A percentile compares a stretch with the other conserved stretches of the same genome.
These are phyloP conservation scores for Salix suchowensis DNA, from an alignment of 345 rosid genomes.

Conservation along the genomic window DNA sequence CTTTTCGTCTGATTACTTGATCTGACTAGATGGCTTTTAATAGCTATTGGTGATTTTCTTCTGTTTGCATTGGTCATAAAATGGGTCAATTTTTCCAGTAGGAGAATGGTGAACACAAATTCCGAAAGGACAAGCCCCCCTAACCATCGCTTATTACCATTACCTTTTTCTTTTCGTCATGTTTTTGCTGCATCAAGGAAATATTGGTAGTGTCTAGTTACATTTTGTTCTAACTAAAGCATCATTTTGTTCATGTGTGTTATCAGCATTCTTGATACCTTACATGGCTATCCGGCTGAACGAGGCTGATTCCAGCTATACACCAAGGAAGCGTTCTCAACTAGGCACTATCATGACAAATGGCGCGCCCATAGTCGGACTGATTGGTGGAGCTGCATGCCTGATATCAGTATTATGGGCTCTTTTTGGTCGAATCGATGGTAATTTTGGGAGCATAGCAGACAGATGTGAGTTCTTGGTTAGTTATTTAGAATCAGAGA, in stretches of 20 bases:
- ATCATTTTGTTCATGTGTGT: constrained; percentile 1
- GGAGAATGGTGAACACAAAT: not conserved
- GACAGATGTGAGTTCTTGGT: constrained; percentile 67
- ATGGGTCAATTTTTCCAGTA: not conserved
- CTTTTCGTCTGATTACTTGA: not conserved
- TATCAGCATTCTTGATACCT: constrained; percentile 79
- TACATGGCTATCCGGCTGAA: constrained; percentile 88
- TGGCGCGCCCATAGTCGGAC: constrained; percentile 67
- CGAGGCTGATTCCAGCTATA: constrained; percentile 33
- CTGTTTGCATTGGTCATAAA: not conserved
- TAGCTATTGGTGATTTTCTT: not conserved
- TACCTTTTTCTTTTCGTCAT: not conserved
- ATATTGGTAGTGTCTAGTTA: not conserved
- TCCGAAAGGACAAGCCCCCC: not conserved
- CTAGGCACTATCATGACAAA: constrained; percentile 64
- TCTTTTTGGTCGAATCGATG: constrained; percentile 62
- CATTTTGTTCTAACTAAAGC: not conserved
- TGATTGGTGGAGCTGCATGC: constrained; percentile 69
- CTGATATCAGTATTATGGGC: constrained; percentile 67
- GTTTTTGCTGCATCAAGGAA: not conserved
- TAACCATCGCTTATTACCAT: not conserved
- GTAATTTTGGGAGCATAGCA: constrained; percentile 50
- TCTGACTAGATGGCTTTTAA: not conserved
- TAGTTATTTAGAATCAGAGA: constrained; percentile 74
- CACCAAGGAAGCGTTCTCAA: constrained; percentile 46